Evolutionary conservation across 495 filamentous ascomycete genomes (phyloP).

Genomic region (Neurospora discreta): DNA sequence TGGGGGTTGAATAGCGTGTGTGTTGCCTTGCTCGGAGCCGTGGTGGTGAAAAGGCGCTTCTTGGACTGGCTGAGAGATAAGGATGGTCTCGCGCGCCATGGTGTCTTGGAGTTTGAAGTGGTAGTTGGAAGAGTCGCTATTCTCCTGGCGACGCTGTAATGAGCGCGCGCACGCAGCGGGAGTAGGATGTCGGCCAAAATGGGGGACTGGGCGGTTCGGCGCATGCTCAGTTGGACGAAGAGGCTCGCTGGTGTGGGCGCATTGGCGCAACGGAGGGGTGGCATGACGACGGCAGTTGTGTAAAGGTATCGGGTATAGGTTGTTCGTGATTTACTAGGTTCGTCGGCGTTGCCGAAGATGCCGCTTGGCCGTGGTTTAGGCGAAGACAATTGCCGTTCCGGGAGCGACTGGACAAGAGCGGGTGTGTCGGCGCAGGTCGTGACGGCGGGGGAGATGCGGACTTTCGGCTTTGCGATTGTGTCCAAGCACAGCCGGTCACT

Average conservation of each 20-base stretch:
- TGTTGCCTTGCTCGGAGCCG: conserved; percentile 22
- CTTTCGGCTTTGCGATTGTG: background rate
- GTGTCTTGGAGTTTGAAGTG: too few species aligned
- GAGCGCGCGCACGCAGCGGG: conserved; percentile 8
- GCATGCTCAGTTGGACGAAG: conserved; percentile 30
- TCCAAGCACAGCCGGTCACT: background rate
- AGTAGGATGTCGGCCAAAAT: conserved; percentile 28
- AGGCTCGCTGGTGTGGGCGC: conserved; percentile 24
- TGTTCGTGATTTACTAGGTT: background rate
- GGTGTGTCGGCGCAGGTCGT: background rate
- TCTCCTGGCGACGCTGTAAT: background rate
- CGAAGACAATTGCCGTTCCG: background rate
- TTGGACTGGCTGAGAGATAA: conserved; percentile 2
- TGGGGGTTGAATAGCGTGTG: conserved; percentile 49
- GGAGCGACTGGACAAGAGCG: background rate
- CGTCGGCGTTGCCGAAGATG: background rate
- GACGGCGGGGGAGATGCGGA: background rate
- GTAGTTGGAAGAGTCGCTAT: background rate
- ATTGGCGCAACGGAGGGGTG: conserved; percentile 24
- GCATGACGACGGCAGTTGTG: conserved; percentile 12
- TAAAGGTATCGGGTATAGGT: background rate
- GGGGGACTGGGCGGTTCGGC: conserved; percentile 10
- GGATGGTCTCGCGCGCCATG: background rate
- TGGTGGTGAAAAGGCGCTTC: conserved; percentile 19
- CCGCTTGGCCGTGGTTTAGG: background rate